phyloP scores from a whole-genome alignment of 1,284 basidiomycete species.

The Trichosporon coremiiforme region DNA sequence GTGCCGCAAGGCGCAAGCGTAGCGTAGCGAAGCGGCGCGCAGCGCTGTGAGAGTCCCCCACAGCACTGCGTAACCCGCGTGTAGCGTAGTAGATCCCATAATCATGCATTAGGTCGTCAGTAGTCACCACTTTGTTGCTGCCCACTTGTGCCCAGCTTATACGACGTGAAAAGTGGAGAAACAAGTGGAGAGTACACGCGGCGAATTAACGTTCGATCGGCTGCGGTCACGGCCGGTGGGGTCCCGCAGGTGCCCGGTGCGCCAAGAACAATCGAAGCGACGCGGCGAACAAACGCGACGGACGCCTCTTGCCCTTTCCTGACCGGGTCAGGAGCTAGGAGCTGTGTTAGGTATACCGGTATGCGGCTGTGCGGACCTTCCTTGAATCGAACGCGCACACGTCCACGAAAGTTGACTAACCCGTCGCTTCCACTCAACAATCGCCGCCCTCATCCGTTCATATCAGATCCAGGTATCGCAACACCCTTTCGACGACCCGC shows the following conservation, averaged over 20 bases:
- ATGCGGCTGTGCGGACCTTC: neutral
- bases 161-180: neutral
- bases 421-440: neutral
- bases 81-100: neutral
- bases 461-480: too few relatives aligned
- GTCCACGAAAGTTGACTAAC: conserved; percentile 2
- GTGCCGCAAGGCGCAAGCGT: too few relatives aligned
- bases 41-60: too few relatives aligned
- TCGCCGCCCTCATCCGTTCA: too few relatives aligned
- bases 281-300: neutral
- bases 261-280: neutral
- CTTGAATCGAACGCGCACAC: neutral
- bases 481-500: too few relatives aligned
- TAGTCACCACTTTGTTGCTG: too few relatives aligned
- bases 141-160: too few relatives aligned
- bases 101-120: conserved; percentile 6
- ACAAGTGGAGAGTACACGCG: neutral
- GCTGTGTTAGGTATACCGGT: too few relatives aligned
- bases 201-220: neutral
- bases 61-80: too few relatives aligned
- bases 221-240: neutral
- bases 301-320: neutral
- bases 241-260: neutral
- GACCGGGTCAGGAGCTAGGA: too few relatives aligned
- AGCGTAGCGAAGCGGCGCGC: too few relatives aligned